phyloP scores from a whole-genome alignment of 2,329 filamentous ascomycete genomes.

The Aspergillus puulaauensis region DNA sequence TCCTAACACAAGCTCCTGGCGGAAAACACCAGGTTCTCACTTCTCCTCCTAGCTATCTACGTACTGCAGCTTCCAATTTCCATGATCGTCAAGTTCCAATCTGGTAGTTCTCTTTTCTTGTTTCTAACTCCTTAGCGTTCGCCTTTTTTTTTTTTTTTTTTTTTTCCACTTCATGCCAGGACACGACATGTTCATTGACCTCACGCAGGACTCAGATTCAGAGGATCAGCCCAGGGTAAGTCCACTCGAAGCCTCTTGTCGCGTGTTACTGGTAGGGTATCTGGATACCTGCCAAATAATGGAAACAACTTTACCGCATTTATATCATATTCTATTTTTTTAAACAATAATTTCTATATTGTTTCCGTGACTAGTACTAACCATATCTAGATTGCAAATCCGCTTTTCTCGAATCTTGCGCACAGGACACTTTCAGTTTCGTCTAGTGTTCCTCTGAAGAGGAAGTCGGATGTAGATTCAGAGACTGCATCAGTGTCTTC shows the following conservation, averaged over 20 bases:
- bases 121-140: not conserved
- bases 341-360: not conserved
- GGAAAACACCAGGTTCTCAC: not conserved
- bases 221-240: constrained; percentile 17
- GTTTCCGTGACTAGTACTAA: not conserved
- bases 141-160: not conserved
- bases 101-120: not conserved
- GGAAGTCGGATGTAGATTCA: constrained; percentile 13
- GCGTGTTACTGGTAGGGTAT: not conserved
- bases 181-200: constrained; percentile 24
- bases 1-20: not conserved
- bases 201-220: constrained; percentile 26
- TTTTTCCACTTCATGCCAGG: not conserved
- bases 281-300: not conserved
- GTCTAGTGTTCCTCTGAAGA: constrained; percentile 18
- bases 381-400: not conserved
- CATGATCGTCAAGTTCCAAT: not conserved
- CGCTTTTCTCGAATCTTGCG: constrained; percentile 7
- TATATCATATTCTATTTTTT: not conserved
- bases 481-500: not conserved
- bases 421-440: constrained; percentile 14
- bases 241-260: not conserved
- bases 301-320: not conserved
- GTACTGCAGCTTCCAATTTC: not conserved
- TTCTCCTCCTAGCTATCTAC: not conserved